These are phyloP conservation scores for Lasiosphaeriaceae sp. DNA, from an alignment of 495 filamentous ascomycete species.

Conservation along the genomic window DNA sequence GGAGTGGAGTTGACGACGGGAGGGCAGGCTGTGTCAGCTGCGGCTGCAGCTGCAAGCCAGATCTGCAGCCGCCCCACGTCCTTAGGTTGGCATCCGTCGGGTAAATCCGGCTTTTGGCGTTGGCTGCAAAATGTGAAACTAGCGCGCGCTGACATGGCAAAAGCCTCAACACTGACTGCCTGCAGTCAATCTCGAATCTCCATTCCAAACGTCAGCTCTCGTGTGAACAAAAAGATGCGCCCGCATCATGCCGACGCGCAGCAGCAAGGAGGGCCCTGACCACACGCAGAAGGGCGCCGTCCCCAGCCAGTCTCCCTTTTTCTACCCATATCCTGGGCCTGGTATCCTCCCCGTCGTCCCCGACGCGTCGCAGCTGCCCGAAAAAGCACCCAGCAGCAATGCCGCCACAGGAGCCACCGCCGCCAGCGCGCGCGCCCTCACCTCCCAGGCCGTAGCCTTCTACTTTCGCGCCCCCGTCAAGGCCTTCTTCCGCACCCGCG, in stretches of 20 bases:
- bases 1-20: no score
- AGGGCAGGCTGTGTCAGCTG: no score
- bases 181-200: neutral
- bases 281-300: neutral
- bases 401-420: conserved; percentile 72
- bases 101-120: conserved; percentile 3
- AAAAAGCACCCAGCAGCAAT: conserved; percentile 55
- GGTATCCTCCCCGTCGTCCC: conserved; percentile 39
- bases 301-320: neutral
- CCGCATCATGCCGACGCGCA: conserved; percentile 20
- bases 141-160: neutral
- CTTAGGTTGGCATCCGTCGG: neutral
- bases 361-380: conserved; percentile 25
- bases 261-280: conserved; percentile 16
- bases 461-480: conserved; percentile 88
- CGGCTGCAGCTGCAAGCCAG: no score
- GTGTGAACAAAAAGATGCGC: conserved; percentile 9
- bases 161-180: neutral
- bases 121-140: neutral
- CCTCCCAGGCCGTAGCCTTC: conserved; percentile 74
- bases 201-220: neutral
- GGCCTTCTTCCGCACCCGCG: conserved; percentile 81
- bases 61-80: no score
- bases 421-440: conserved; percentile 74
- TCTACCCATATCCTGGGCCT: conserved; percentile 12